Base-by-base conservation (phyloP, 1,284 basidiomycete genomes). In the Inonotus obliquus region DNA sequence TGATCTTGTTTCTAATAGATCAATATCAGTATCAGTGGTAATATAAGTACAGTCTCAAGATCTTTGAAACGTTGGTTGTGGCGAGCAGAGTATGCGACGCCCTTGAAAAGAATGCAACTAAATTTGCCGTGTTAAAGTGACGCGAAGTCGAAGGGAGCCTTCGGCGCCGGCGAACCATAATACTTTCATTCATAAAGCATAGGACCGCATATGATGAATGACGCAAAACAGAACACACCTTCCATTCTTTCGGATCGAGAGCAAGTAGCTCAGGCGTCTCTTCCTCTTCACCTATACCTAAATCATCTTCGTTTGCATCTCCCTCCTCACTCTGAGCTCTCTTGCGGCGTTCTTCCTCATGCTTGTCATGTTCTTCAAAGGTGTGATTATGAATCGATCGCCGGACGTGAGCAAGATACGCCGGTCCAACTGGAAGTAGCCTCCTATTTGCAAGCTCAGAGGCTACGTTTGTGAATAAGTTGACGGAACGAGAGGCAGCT, bases 201-300 rank as follows among this genome's bases (percentile, higher is more conserved):
- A 32, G 32, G 32, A 32, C 9, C 4, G 32, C 32, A 32, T 4
- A 9, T 32, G 9, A 32, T 32, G 32, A 45, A 49, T 23, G 17
- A 9, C 21, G 21, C 41, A 44, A 27, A 23, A 25, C 19, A n/a
- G 14, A 21, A 72, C 77, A 51, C 67, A 91, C 90, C 83, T 99
- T 99, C 96, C 96, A 99, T 74, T 98, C 95, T 76, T 98, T 98
- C 17, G 96, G 93, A 79, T 99, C 97, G 19, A 87, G 79, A 35
- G 79, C 75, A 52, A 96, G 76, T 54, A 96, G 71, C 27, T 89
- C 88, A 10, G 81, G 78, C 38, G 82, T 77, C 78, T 99, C 97
- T 64, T 87, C 79, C 77, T 99, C 97, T 64, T 96, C 92, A 4
- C 95, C 95, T 7, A 98, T 89, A 51, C 94, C 94, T 19, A 91